Base-by-base conservation (phyloP, 176 grass and related monocot genomes). In the Aegilops bicornis region DNA sequence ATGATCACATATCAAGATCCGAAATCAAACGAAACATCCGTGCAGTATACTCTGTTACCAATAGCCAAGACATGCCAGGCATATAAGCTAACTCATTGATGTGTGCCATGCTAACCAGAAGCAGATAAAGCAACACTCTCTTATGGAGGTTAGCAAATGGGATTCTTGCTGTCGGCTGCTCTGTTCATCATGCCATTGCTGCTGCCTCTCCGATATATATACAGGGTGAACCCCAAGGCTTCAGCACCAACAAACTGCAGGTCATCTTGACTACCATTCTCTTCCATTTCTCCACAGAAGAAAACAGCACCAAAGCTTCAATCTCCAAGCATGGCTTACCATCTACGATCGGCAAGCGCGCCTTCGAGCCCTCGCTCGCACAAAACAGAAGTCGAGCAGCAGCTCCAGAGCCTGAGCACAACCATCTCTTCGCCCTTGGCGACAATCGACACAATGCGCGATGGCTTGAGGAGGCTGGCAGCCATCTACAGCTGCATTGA, bases 271-370 rank as follows among this genome's bases (percentile, higher is more conserved):
- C 35, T 75, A 48, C 77, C 74, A 81, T 59, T 80, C 35, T 31
- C 69, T 50, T n/a, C 47, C 7, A 58, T 79, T 52, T 81, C 23
- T 47, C 62, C 15, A 73, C 12, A 74, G 12, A 63, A 74, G 79
- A 66, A 79, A 50, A 42, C 30, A 78, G 13, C 37, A 75, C 25
- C 24, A 63, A 30, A 87, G 43, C 43, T 79, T 80, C 80, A 23
- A 37, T 56, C 61, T 37, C 35, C 6, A 61, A 90, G 69, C 71
- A 93, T 90, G 91, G 88, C 66, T 86, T 83, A 32, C 70, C 89
- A 91, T 84, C 52, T 81, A 47, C 88, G 86, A 69, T 89, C 92
- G 24, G 8, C 85, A 73, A 91, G 89, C 35, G 36, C 77, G 70
- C 89, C 92, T 60, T 88, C 89, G 3, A 89, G 83, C 19, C 84